Percentiles rank a stretch among this genome's conserved stretches.
Evolutionary conservation across 2,329 filamentous ascomycete genomes (phyloP).

Genomic region (Sporothrix inflata): DNA sequence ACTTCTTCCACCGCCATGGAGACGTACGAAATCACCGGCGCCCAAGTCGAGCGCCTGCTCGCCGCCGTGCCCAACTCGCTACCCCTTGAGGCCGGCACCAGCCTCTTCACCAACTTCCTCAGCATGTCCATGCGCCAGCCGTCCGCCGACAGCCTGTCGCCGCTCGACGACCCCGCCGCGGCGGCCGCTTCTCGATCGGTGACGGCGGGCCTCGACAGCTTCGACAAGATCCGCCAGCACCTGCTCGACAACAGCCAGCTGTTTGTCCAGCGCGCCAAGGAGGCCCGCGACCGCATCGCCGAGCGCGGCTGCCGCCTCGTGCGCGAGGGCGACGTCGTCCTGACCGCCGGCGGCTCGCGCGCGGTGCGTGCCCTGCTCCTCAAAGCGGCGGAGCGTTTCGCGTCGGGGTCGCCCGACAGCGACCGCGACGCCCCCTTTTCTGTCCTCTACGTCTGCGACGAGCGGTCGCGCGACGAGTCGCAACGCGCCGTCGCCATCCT

Average conservation of each 20-base stretch:
- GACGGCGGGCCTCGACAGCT: slow-evolving; percentile 56
- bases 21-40: slow-evolving; percentile 82
- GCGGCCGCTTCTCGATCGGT: slow-evolving; percentile 17
- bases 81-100: slow-evolving; percentile 88
- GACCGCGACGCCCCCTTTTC: slow-evolving; percentile 60
- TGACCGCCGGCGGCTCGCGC: slow-evolving; percentile 87
- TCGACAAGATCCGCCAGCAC: slow-evolving; percentile 81
- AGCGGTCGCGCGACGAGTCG: slow-evolving; percentile 59
- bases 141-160: slow-evolving; percentile 8
- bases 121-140: slow-evolving; percentile 70
- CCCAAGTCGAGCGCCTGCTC: slow-evolving; percentile 77
- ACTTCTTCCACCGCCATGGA: slow-evolving; percentile 88
- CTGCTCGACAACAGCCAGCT: slow-evolving; percentile 82
- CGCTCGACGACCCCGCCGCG: background rate
- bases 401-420: slow-evolving; percentile 34
- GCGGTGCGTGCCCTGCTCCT: slow-evolving; percentile 79
- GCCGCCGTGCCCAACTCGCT: slow-evolving; percentile 82
- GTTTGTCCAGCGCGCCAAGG: slow-evolving; percentile 86
- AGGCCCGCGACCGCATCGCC: slow-evolving; percentile 81
- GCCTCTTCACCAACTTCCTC: slow-evolving; percentile 93
- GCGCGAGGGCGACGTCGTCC: slow-evolving; percentile 74
- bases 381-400: slow-evolving; percentile 67
- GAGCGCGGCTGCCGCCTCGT: slow-evolving; percentile 78
- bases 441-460: slow-evolving; percentile 77
- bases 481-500: slow-evolving; percentile 72